phyloP scores from a whole-genome alignment of 495 filamentous ascomycete species.

The Podospora pseudoanserina region DNA sequence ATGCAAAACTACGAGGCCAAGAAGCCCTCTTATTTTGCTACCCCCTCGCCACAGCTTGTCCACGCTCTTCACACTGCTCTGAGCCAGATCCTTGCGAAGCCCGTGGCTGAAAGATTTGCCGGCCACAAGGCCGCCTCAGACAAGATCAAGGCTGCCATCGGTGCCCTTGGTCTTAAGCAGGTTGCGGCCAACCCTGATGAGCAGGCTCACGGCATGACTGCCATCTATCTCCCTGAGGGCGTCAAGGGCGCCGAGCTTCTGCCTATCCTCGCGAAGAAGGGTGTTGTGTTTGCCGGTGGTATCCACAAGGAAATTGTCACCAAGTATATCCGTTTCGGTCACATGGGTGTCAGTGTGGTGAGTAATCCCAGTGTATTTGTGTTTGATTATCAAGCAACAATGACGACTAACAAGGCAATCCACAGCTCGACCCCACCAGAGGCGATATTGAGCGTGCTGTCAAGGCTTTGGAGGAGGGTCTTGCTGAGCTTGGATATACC shows the following conservation, averaged over 20 bases:
- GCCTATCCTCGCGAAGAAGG: constrained; percentile 81
- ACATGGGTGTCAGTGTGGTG: constrained; percentile 93
- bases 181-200: constrained; percentile 78
- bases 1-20: constrained; percentile 98
- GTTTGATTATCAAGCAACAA: not conserved
- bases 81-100: constrained; percentile 72
- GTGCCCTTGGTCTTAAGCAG: constrained; percentile 79
- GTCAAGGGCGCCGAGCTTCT: constrained; percentile 76
- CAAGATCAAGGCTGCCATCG: constrained; percentile 74
- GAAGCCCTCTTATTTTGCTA: constrained; percentile 97
- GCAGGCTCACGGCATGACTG: constrained; percentile 96
- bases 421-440: constrained; percentile 56
- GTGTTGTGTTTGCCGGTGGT: constrained; percentile 90
- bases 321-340: constrained; percentile 65
- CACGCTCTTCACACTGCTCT: constrained; percentile 94
- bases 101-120: constrained; percentile 75
- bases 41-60: constrained; percentile 88
- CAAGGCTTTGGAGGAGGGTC: constrained; percentile 65
- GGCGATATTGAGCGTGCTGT: constrained; percentile 79
- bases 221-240: constrained; percentile 86
- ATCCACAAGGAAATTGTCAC: constrained; percentile 74
- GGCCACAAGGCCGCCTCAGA: constrained; percentile 71
- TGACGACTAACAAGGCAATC: constrained; percentile 7
- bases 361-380: constrained; percentile 21
- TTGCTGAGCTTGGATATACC: constrained; percentile 67